These are phyloP conservation scores for Malus asiatica DNA, from an alignment of 306 rosid genomes.

Conservation along the genomic window DNA sequence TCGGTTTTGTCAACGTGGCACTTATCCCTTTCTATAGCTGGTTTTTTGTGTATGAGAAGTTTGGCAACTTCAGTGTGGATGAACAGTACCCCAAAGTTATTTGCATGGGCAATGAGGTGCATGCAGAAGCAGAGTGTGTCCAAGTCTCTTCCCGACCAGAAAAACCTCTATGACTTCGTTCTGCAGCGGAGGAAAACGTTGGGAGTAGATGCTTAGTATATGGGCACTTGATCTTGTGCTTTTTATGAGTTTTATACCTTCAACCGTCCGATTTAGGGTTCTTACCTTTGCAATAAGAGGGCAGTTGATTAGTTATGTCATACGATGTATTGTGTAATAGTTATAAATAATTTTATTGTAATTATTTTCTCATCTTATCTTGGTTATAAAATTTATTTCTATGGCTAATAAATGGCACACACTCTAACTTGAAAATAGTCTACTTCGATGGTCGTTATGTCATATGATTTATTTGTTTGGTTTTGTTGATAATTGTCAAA, in stretches of 20 bases:
- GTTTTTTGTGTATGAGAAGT: slow-evolving; percentile 9
- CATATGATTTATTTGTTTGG: too few species aligned
- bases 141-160: slow-evolving; percentile 27
- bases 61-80: slow-evolving; percentile 8
- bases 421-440: too few species aligned
- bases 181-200: neutral
- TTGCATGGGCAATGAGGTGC: slow-evolving; percentile 15
- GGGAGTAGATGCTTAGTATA: neutral
- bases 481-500: too few species aligned
- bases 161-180: slow-evolving; percentile 14
- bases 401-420: too few species aligned
- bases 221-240: neutral
- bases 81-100: slow-evolving; percentile 6
- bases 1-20: slow-evolving; percentile 19
- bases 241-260: neutral
- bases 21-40: slow-evolving; percentile 16
- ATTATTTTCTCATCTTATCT: too few species aligned
- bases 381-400: too few species aligned
- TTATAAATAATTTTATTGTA: too few species aligned
- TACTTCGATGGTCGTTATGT: too few species aligned
- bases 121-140: slow-evolving; percentile 6
- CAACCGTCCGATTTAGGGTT: neutral
- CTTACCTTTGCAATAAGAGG: neutral
- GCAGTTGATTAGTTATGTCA: neutral
- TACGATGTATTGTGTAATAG: too few species aligned